Percentiles rank a stretch among this genome's conserved stretches.
phyloP scores from a whole-genome alignment of 371 early-diverging fungal species.

The Phascolomyces articulosus region DNA sequence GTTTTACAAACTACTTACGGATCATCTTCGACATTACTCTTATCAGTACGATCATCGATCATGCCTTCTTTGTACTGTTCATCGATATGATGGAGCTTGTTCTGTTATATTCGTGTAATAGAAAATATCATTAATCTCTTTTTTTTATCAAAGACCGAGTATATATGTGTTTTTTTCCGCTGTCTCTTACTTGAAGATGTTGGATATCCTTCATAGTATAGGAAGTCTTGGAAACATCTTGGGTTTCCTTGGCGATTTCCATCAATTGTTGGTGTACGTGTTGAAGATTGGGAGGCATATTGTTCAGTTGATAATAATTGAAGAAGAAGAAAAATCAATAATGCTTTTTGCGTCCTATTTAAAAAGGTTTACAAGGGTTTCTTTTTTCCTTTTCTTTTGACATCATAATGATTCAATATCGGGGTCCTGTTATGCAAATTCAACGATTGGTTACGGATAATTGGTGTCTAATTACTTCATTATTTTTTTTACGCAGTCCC shows the following conservation, averaged over 20 bases:
- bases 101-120: no score
- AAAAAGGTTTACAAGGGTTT: neutral
- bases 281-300: conserved; percentile 17
- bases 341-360: neutral
- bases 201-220: conserved; percentile 38
- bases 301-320: neutral
- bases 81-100: conserved; percentile 32
- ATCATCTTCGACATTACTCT: conserved; percentile 15
- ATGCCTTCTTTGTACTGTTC: conserved; percentile 26
- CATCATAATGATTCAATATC: neutral
- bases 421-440: neutral
- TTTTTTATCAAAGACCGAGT: no score
- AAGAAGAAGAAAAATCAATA: neutral
- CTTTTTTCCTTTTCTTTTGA: neutral
- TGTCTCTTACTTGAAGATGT: conserved; percentile 37
- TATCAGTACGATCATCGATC: conserved; percentile 22
- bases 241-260: conserved; percentile 41
- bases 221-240: conserved; percentile 27
- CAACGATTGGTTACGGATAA: neutral
- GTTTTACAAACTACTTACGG: neutral
- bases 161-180: no score
- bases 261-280: conserved; percentile 42
- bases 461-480: no score
- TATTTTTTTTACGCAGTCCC: no score
- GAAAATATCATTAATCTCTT: no score